Conservation (phyloP, 2,329 filamentous ascomycete genomes). For the Hymenoscyphus infarciens region DNA sequence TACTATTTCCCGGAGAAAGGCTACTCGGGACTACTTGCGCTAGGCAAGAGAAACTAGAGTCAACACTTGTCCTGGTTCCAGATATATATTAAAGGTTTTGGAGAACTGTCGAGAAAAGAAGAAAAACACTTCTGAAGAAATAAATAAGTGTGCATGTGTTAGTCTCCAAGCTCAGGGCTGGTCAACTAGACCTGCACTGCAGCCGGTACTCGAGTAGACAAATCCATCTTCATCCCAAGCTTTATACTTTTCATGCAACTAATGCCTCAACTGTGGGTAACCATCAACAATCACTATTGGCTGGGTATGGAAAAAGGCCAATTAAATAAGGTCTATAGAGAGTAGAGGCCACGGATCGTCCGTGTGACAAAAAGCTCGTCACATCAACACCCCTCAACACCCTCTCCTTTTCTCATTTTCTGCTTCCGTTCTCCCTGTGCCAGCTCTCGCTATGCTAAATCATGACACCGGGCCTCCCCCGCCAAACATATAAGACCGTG, state of each 20-base stretch:
- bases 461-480: conserved; percentile 12
- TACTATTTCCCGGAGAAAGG: no score
- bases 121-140: no score
- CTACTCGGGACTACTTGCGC: no score
- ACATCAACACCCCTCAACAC: background rate
- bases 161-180: background rate
- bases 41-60: no score
- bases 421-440: conserved; percentile 1
- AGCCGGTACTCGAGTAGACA: no score
- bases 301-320: background rate
- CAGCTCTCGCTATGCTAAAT: conserved; percentile 19
- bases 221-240: background rate
- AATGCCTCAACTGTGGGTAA: background rate
- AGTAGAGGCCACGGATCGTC: background rate
- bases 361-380: background rate
- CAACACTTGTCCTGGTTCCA: no score
- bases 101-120: no score
- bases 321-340: background rate
- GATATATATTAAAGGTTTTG: no score
- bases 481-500: conserved; percentile 15
- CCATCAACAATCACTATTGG: background rate
- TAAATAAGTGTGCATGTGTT: background rate
- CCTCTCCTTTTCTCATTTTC: background rate
- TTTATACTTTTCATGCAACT: background rate
- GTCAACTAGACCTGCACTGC: no score